Evolutionary conservation across 345 rosid species (phyloP).

Genomic region (Laguncularia racemosa): DNA sequence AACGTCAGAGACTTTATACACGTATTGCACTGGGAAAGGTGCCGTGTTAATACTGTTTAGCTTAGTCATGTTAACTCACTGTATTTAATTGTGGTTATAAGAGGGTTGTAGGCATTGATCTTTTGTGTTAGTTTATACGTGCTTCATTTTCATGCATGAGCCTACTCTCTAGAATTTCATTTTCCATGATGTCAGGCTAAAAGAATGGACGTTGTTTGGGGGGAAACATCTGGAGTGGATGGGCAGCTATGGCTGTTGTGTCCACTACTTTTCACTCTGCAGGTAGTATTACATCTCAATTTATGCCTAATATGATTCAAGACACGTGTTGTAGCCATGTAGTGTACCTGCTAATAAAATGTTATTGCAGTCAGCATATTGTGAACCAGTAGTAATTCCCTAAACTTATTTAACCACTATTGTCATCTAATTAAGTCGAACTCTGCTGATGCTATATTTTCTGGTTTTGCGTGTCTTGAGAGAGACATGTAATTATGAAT

Average conservation of each 20-base stretch:
- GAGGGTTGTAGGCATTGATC: background rate
- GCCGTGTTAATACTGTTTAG: background rate
- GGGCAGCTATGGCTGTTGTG: slow-evolving; percentile 94
- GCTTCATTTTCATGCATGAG: background rate
- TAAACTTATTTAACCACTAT: no score
- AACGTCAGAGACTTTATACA: slow-evolving; percentile 96
- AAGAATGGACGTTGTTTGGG: slow-evolving; percentile 99
- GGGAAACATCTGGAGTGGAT: slow-evolving; percentile 97
- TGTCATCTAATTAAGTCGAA: no score
- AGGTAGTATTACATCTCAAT: slow-evolving; percentile 36
- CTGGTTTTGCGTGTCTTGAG: no score
- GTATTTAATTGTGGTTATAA: background rate
- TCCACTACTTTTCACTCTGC: slow-evolving; percentile 87
- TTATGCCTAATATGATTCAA: background rate
- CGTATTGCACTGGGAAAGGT: slow-evolving; percentile 99
- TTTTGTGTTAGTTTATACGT: slow-evolving; percentile 3
- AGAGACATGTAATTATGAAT: no score
- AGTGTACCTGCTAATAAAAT: no score
- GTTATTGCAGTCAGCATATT: no score
- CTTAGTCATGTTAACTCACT: background rate
- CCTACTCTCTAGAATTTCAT: no score
- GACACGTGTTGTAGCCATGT: background rate
- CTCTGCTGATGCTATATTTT: no score
- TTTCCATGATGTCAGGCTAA: slow-evolving; percentile 53
- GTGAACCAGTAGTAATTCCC: no score